These are phyloP conservation scores for Wickerhamomyces alni DNA, from an alignment of 805 yeast species.

Conservation along the genomic window DNA sequence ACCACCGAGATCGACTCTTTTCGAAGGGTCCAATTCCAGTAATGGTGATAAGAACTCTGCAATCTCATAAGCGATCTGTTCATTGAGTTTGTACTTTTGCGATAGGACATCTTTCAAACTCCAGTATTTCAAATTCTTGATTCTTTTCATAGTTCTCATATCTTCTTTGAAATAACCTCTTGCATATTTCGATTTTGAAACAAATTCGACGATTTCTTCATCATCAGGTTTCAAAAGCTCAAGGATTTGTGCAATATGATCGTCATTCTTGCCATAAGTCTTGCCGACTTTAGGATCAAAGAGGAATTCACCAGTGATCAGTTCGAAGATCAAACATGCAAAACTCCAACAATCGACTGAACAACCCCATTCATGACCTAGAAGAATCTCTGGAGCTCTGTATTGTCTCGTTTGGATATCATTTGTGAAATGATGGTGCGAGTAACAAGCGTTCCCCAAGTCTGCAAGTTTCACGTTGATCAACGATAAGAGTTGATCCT, in stretches of 20 bases:
- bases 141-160: slow-evolving; percentile 46
- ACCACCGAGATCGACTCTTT: slow-evolving; percentile 49
- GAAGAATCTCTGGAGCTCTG: slow-evolving; percentile 56
- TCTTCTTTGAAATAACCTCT: slow-evolving; percentile 44
- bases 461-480: slow-evolving; percentile 52
- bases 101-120: slow-evolving; percentile 58
- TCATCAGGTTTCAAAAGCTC: slow-evolving; percentile 38
- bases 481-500: slow-evolving; percentile 1
- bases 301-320: slow-evolving; percentile 55
- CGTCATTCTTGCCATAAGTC: slow-evolving; percentile 46
- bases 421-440: slow-evolving; percentile 52
- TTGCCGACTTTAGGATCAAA: slow-evolving; percentile 54
- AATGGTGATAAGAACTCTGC: slow-evolving; percentile 45
- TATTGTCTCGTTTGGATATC: slow-evolving; percentile 64
- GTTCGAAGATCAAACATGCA: slow-evolving; percentile 53
- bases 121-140: slow-evolving; percentile 73
- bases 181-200: slow-evolving; percentile 32
- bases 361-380: slow-evolving; percentile 58
- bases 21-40: slow-evolving; percentile 41
- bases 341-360: slow-evolving; percentile 57
- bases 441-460: slow-evolving; percentile 30
- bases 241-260: slow-evolving; percentile 56
- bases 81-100: slow-evolving; percentile 67
- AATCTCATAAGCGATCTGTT: slow-evolving; percentile 43
- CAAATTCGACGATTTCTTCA: slow-evolving; percentile 30